phyloP scores from a whole-genome alignment of 306 rosid species.

The Cicer pinnatifidum region DNA sequence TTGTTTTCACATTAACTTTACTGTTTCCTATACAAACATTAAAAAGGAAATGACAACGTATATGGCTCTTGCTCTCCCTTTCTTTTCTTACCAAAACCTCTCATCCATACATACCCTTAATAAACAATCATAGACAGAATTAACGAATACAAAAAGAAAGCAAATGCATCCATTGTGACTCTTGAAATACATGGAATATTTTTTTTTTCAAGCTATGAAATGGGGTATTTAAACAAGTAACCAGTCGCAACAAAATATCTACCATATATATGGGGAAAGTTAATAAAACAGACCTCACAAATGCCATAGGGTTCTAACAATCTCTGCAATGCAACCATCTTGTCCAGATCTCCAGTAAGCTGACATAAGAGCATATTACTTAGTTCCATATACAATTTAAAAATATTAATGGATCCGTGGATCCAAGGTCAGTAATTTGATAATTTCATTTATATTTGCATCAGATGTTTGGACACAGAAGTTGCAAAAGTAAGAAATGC shows the following conservation, averaged over 20 bases:
- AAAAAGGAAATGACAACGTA: neutral
- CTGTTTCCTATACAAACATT: neutral
- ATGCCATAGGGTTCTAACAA: slow-evolving; percentile 82
- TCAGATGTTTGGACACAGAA: too few species aligned
- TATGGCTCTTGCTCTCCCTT: neutral
- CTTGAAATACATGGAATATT: neutral
- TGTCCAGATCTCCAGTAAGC: slow-evolving; percentile 87
- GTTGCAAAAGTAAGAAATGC: slow-evolving; percentile 24
- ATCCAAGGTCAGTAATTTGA: slow-evolving; percentile 10
- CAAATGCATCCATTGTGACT: slow-evolving; percentile 4
- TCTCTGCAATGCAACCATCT: slow-evolving; percentile 93
- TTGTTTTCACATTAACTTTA: neutral
- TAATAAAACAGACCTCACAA: slow-evolving; percentile 74
- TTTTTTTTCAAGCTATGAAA: too few species aligned
- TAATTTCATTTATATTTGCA: slow-evolving; percentile 8
- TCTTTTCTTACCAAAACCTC: neutral
- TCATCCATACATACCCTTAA: neutral
- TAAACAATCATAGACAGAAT: neutral
- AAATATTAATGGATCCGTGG: slow-evolving; percentile 27
- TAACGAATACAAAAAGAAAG: slow-evolving; percentile 10
- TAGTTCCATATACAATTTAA: slow-evolving; percentile 25
- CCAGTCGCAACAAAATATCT: slow-evolving; percentile 22
- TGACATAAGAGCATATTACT: slow-evolving; percentile 43
- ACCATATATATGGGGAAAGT: slow-evolving; percentile 26
- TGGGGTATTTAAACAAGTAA: too few species aligned